Percentiles rank a stretch among this genome's conserved stretches.
phyloP scores from a whole-genome alignment of 83 land plant genomes.

The Picea abies region DNA sequence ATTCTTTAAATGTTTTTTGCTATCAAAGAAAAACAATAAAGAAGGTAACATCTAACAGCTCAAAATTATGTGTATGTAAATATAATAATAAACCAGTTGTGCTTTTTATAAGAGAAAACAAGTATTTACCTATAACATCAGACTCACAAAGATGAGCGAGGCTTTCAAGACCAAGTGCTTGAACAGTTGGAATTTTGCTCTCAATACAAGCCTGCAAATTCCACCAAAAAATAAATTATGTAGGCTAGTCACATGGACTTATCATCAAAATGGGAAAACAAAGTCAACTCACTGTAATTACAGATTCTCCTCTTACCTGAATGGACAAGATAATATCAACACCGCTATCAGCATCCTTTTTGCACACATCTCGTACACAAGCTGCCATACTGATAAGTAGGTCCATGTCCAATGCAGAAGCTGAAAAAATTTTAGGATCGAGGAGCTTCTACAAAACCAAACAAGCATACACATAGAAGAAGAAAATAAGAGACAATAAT shows the following conservation, averaged over 20 bases:
- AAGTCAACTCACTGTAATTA: neutral
- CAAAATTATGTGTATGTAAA: neutral
- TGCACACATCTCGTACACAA: slow-evolving; percentile 80
- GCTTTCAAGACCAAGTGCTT: slow-evolving; percentile 74
- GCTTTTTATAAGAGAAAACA: neutral
- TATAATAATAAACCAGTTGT: neutral
- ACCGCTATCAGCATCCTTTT: slow-evolving; percentile 75
- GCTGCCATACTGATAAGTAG: slow-evolving; percentile 69
- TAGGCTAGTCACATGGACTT: neutral
- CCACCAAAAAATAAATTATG: slow-evolving; percentile 6
- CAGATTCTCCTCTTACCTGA: slow-evolving; percentile 41
- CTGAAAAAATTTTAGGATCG: slow-evolving; percentile 36
- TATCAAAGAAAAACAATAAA: neutral
- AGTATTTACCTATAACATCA: slow-evolving; percentile 71
- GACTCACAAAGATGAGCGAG: slow-evolving; percentile 76
- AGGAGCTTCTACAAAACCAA: slow-evolving; percentile 22
- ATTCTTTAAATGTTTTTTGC: neutral
- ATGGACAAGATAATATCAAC: slow-evolving; percentile 81
- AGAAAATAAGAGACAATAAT: too few relatives aligned
- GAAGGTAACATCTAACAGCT: neutral
- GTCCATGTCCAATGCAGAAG: slow-evolving; percentile 35
- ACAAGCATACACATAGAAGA: too few relatives aligned
- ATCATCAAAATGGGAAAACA: slow-evolving; percentile 5
- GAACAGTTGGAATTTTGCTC: slow-evolving; percentile 37
- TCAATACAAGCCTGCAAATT: slow-evolving; percentile 70